These are phyloP conservation scores for Rhipidocladum racemiflorum DNA, from an alignment of 176 grass and related monocot genomes.

Conservation along the genomic window DNA sequence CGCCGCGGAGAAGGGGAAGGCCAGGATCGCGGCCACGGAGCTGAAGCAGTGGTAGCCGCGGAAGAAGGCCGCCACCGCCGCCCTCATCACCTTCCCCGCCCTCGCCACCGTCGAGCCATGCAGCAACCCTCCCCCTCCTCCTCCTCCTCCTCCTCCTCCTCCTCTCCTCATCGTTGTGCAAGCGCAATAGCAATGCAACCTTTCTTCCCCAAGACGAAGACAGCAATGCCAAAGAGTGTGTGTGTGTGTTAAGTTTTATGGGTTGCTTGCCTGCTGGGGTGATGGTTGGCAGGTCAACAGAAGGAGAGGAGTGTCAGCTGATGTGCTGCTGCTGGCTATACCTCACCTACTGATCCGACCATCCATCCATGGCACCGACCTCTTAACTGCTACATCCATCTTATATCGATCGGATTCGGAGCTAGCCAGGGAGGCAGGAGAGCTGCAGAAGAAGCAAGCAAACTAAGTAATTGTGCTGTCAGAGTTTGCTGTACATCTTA, in stretches of 20 bases:
- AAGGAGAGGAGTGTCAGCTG: slow-evolving; percentile 9
- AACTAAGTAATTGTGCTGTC: background rate
- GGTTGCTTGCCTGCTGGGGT: background rate
- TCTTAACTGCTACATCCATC: background rate
- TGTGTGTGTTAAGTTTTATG: slow-evolving; percentile 2
- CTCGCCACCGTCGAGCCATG: slow-evolving; percentile 35
- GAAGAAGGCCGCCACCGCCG: slow-evolving; percentile 56
- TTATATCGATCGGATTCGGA: background rate
- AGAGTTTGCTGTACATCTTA: background rate
- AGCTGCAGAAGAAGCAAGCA: slow-evolving; percentile 24
- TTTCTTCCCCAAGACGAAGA: background rate
- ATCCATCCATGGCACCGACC: background rate
- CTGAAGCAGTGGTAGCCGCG: slow-evolving; percentile 69
- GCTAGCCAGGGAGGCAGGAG: background rate
- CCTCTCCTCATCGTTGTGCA: slow-evolving; percentile 21
- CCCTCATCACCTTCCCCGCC: slow-evolving; percentile 52
- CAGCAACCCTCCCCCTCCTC: slow-evolving; percentile 14
- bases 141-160: slow-evolving; percentile 29
- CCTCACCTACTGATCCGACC: slow-evolving; percentile 38
- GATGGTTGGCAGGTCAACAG: slow-evolving; percentile 37
- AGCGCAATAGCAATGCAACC: background rate
- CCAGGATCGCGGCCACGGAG: slow-evolving; percentile 61
- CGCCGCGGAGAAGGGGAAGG: slow-evolving; percentile 54
- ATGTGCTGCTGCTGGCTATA: slow-evolving; percentile 18
- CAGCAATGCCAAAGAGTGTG: slow-evolving; percentile 29